Base-by-base conservation (phyloP, 164 flowering plant genomes). In the Aristolochia fimbriata region DNA sequence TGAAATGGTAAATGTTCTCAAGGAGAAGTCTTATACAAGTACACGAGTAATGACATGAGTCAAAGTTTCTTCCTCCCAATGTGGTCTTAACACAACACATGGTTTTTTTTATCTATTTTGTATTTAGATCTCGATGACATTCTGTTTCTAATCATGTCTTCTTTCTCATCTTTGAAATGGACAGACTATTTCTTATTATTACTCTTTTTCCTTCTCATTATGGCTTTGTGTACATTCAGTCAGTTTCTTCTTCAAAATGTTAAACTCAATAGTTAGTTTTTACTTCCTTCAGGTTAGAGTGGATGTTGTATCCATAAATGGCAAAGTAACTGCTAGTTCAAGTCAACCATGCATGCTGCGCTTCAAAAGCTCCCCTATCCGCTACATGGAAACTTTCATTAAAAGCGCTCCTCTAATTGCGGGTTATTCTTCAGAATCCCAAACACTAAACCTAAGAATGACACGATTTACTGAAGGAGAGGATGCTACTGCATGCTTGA, bases 381-480 rank as follows among this genome's bases (percentile, higher is more conserved):
- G 83, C 41, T 69, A 69, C 62, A 45, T 86, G 16, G 69, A 71
- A 65, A 90, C 91, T 17, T 69, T 82, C 65, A 66, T 91, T 21
- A 80, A 82, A 62, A 67, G 73, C 45, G 78, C 64, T 55, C 89
- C 95, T 60, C 79, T 94, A 25, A 62, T 91, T 61, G 69, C 90
- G 27, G 99, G 99, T 47, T 83, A 76, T 65, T 47, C 76, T 48
- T 81, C 84, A 5, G 96, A 93, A 65, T 67, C 95, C 43, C 97
- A 91, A 65, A 75, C 67, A 23, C 60, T 86, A 20, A 63, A 74
- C 19, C 19, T 88, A 50, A 80, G 72, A 37, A 67, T 87, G 65
- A 71, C 53, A 60, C 84, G 84, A 4, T 77, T 81, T 22, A 62
- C 58, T 16, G 93, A 88, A 76, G 82, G 81, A 43, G 49, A 55